Evolutionary conservation across 305 asterid genomes (phyloP).

Genomic region (Fraxinus albicans): DNA sequence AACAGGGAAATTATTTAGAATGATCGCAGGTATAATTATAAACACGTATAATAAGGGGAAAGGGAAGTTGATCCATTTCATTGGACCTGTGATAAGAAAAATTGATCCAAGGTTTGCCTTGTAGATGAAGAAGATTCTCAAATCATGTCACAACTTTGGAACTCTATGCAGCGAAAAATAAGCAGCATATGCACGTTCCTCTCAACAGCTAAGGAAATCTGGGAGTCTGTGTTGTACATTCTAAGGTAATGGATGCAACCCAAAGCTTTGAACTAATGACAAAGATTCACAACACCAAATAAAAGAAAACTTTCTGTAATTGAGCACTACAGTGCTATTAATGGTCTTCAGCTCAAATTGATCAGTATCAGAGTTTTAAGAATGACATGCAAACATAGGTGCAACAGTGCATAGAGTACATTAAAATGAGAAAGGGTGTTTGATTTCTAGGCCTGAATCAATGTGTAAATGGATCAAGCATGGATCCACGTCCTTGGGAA

Average conservation of each 20-base stretch:
- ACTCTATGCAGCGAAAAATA: neutral
- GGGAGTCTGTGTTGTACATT: neutral
- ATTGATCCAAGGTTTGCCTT: neutral
- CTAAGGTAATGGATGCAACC: neutral
- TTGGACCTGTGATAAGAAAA: neutral
- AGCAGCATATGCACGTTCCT: neutral
- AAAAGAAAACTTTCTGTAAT: neutral
- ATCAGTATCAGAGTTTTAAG: neutral
- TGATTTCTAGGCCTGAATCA: neutral
- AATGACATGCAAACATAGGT: neutral
- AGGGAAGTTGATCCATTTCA: neutral
- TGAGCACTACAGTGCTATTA: neutral
- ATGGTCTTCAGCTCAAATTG: neutral
- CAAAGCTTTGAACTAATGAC: neutral
- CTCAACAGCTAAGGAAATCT: neutral
- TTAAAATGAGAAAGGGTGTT: neutral
- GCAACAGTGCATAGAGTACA: neutral
- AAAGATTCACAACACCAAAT: neutral
- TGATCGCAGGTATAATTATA: neutral
- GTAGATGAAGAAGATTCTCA: neutral
- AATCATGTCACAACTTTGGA: neutral
- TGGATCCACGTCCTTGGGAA: neutral
- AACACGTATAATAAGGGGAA: neutral
- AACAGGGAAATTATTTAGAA: neutral
- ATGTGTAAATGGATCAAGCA: neutral